Evolutionary conservation across 768 basidiomycete species (phyloP).

Genomic region (Termitomyces sp.): DNA sequence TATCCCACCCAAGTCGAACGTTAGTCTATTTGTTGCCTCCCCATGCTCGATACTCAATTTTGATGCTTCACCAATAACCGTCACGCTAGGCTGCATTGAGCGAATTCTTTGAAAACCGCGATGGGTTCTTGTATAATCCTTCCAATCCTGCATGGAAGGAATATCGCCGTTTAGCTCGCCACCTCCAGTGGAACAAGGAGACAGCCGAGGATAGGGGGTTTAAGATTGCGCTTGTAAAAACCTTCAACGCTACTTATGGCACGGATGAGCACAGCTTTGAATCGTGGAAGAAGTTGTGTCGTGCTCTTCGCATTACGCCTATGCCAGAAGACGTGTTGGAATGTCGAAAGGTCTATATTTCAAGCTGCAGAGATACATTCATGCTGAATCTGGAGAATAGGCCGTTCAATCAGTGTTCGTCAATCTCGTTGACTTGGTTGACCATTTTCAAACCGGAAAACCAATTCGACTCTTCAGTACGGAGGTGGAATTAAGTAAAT

Average conservation of each 20-base stretch:
- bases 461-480: conserved; percentile 16
- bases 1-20: background rate
- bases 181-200: conserved; percentile 12
- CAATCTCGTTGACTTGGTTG: conserved; percentile 34
- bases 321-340: conserved; percentile 16
- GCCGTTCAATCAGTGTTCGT: conserved; percentile 25
- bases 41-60: no score
- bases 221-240: conserved; percentile 21
- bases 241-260: conserved; percentile 30
- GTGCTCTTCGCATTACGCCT: conserved; percentile 20
- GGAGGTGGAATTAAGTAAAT: conserved; percentile 23
- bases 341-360: conserved; percentile 19
- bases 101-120: conserved; percentile 17
- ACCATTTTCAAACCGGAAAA: conserved; percentile 10
- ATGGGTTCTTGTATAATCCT: conserved; percentile 16
- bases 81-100: background rate
- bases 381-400: conserved; percentile 9
- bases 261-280: conserved; percentile 22
- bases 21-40: background rate
- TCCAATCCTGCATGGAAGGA: conserved; percentile 17
- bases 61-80: no score
- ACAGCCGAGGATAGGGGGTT: conserved; percentile 16
- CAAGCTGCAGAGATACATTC: no score
- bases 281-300: conserved; percentile 24
- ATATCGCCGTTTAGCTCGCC: conserved; percentile 19